Evolutionary conservation across 768 basidiomycete genomes (phyloP).

Genomic region (Collybia sordida): DNA sequence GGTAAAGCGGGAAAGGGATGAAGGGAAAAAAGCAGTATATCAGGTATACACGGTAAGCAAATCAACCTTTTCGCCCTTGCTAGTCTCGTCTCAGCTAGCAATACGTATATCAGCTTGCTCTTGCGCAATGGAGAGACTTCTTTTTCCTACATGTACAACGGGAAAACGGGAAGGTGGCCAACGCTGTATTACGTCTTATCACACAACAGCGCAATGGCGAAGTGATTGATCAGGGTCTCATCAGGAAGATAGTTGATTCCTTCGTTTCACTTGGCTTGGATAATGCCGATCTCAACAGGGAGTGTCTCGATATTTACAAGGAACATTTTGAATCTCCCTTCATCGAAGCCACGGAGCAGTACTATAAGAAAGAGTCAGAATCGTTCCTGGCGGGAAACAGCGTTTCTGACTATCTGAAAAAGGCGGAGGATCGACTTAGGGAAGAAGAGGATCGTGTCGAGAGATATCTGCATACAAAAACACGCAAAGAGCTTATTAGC

Average conservation of each 20-base stretch:
- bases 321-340: conserved; percentile 91
- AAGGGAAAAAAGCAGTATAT: conserved; percentile 94
- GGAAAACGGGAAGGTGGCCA: conserved; percentile 79
- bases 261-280: conserved; percentile 96
- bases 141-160: conserved; percentile 87
- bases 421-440: conserved; percentile 88
- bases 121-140: conserved; percentile 93
- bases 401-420: conserved; percentile 95
- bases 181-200: conserved; percentile 85
- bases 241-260: conserved; percentile 98
- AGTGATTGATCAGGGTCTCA: conserved; percentile 90
- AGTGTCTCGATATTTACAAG: conserved; percentile 93
- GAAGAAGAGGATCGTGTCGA: conserved; percentile 98
- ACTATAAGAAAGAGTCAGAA: conserved; percentile 93
- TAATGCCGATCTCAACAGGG: conserved; percentile 87
- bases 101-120: conserved; percentile 61
- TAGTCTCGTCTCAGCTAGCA: conserved; percentile 6
- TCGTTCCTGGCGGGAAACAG: conserved; percentile 90
- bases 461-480: conserved; percentile 89
- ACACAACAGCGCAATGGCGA: conserved; percentile 95
- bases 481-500: conserved; percentile 80
- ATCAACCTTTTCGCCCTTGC: neutral
- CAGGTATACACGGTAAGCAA: conserved; percentile 88
- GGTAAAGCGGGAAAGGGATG: conserved; percentile 98
- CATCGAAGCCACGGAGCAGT: conserved; percentile 84